Percentiles rank a stretch among this genome's conserved stretches.
These are phyloP conservation scores for Penstemon davidsonii DNA, from an alignment of 257 asterid genomes.

Conservation along the genomic window DNA sequence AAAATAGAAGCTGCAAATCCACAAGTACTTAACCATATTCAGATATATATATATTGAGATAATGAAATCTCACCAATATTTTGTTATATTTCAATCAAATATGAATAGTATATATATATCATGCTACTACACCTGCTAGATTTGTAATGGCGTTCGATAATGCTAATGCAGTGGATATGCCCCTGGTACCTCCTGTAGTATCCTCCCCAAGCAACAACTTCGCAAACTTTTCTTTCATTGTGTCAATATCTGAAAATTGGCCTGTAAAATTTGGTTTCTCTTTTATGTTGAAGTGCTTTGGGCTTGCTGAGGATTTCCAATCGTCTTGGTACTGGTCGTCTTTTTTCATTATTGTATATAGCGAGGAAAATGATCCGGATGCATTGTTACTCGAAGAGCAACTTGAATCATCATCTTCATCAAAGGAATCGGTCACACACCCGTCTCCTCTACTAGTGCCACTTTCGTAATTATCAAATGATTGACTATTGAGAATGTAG, in stretches of 20 bases:
- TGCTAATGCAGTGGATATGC: slow-evolving; percentile 70
- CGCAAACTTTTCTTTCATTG: slow-evolving; percentile 81
- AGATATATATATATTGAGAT: too few species aligned
- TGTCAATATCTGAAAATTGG: slow-evolving; percentile 49
- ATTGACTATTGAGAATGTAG: slow-evolving; percentile 57
- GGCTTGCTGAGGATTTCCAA: slow-evolving; percentile 39
- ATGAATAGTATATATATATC: background rate
- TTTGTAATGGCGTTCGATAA: slow-evolving; percentile 74
- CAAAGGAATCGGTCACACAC: slow-evolving; percentile 69
- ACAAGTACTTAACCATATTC: background rate
- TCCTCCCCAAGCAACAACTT: slow-evolving; percentile 88
- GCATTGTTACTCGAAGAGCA: slow-evolving; percentile 76
- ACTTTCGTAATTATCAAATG: slow-evolving; percentile 60
- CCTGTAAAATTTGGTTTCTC: slow-evolving; percentile 33
- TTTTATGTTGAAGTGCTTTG: slow-evolving; percentile 19
- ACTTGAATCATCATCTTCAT: slow-evolving; percentile 79
- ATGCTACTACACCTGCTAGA: slow-evolving; percentile 58
- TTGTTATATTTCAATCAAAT: background rate
- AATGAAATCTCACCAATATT: background rate
- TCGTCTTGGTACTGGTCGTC: slow-evolving; percentile 50
- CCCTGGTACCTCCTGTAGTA: slow-evolving; percentile 70
- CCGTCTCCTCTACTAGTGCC: slow-evolving; percentile 72
- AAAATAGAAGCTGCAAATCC: slow-evolving; percentile 72
- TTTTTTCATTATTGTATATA: slow-evolving; percentile 58
- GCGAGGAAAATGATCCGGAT: slow-evolving; percentile 76